Evolutionary conservation across 352 stramenopile genomes (phyloP).

Genomic region (Phytophthora uliginosa): DNA sequence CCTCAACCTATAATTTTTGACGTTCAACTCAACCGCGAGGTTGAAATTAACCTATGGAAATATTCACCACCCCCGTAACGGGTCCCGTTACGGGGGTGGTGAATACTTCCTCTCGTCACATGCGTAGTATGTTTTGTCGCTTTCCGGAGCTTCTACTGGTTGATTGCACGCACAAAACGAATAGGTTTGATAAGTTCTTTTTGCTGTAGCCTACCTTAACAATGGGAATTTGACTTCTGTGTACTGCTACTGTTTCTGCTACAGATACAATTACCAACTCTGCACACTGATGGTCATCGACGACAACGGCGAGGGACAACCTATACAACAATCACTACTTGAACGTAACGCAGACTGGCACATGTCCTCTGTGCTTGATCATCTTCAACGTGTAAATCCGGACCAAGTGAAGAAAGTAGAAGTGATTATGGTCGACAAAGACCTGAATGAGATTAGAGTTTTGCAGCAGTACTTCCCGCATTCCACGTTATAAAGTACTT

Average conservation of each 20-base stretch:
- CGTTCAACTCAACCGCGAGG: too few species aligned
- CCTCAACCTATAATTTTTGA: too few species aligned
- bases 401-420: background rate
- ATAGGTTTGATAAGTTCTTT: background rate
- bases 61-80: too few species aligned
- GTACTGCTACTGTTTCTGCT: background rate
- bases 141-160: constrained; percentile 9
- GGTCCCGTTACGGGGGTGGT: constrained; percentile 16
- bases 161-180: constrained; percentile 20
- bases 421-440: constrained; percentile 38
- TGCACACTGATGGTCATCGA: constrained; percentile 18
- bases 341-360: constrained; percentile 26
- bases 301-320: constrained; percentile 12
- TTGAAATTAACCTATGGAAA: too few species aligned
- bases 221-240: background rate
- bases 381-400: constrained; percentile 3
- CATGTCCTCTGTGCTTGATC: constrained; percentile 21
- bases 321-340: constrained; percentile 11
- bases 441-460: constrained; percentile 27
- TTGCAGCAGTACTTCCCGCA: constrained; percentile 17
- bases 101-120: background rate
- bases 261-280: constrained; percentile 30
- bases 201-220: too few species aligned
- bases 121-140: constrained; percentile 4
- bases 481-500: constrained; percentile 34